Percentiles rank a stretch among this genome's conserved stretches.
Evolutionary conservation across 2,329 filamentous ascomycete genomes (phyloP).

Genomic region (Lachnellula suecica): DNA sequence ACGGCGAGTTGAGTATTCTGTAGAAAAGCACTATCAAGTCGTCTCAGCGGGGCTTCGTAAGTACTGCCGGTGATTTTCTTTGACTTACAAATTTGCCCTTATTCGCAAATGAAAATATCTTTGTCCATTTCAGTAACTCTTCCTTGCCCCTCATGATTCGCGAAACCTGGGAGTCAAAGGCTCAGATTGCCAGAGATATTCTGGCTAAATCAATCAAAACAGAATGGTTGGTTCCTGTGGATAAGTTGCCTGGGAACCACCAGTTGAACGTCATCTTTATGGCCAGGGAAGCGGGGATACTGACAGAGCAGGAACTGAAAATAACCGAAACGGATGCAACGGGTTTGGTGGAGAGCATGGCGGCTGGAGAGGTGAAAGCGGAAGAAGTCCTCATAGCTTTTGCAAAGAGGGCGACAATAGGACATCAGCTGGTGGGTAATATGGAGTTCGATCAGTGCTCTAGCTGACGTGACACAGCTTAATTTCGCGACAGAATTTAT

Average conservation of each 20-base stretch:
- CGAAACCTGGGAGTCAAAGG: conserved; percentile 12
- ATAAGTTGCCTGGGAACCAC: conserved; percentile 1
- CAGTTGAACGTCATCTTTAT: conserved; percentile 3
- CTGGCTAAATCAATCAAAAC: conserved; percentile 5
- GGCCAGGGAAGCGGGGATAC: background rate
- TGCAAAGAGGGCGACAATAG: conserved; percentile 49
- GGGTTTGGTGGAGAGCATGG: conserved; percentile 29
- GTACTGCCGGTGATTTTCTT: no score
- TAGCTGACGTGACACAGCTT: conserved; percentile 32
- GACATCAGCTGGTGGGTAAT: conserved; percentile 45
- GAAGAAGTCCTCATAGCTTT: conserved; percentile 48
- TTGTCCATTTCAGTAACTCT: no score
- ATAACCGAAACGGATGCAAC: conserved; percentile 39
- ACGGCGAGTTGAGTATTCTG: no score
- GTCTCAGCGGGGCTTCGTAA: no score
- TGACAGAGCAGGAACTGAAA: conserved; percentile 41
- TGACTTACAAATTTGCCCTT: no score
- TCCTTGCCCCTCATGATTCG: no score
- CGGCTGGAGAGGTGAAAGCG: conserved; percentile 41
- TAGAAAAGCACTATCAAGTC: no score
- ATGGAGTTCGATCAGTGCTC: background rate
- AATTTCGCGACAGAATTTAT: conserved; percentile 29
- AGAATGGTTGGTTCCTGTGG: conserved; percentile 10
- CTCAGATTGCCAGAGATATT: conserved; percentile 8
- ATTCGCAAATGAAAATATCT: no score